Evolutionary conservation across 768 basidiomycete genomes (phyloP).

Genomic region (Mycena pura): DNA sequence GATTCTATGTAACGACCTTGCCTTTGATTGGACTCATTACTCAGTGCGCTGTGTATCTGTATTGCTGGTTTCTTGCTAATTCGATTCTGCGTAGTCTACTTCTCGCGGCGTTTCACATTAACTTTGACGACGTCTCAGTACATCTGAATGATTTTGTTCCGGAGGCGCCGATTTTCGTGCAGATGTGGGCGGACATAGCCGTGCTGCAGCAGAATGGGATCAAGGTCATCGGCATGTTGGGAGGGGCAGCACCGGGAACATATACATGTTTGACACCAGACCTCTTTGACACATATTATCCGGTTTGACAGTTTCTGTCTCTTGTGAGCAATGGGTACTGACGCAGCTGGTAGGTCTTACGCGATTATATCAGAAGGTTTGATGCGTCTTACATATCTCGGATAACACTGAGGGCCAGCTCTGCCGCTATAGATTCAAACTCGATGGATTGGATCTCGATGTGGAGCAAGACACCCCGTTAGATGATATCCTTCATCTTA

Average conservation of each 20-base stretch:
- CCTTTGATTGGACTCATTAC: constrained; percentile 31
- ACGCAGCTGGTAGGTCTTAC: no score
- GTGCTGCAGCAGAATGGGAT: constrained; percentile 28
- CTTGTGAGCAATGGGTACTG: no score
- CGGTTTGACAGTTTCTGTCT: no score
- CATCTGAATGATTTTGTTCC: constrained; percentile 32
- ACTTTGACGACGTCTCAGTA: constrained; percentile 28
- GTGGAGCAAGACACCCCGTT: constrained; percentile 29
- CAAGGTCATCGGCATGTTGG: constrained; percentile 35
- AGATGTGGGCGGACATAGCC: constrained; percentile 33
- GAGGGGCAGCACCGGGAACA: constrained; percentile 32
- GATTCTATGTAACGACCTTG: constrained; percentile 29
- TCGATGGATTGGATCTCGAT: constrained; percentile 36
- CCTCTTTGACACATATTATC: constrained; percentile 32
- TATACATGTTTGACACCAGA: constrained; percentile 28
- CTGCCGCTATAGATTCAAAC: constrained; percentile 19
- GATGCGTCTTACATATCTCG: no score
- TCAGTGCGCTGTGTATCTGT: constrained; percentile 15
- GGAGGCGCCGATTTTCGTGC: constrained; percentile 23
- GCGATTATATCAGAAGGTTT: constrained; percentile 10
- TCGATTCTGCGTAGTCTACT: constrained; percentile 18
- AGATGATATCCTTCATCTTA: constrained; percentile 24
- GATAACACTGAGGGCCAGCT: no score
- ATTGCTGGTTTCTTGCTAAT: not conserved
- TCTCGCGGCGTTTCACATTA: constrained; percentile 36